Base-by-base conservation (phyloP, 2,329 filamentous ascomycete genomes). In the Colletotrichum chlorophyti region DNA sequence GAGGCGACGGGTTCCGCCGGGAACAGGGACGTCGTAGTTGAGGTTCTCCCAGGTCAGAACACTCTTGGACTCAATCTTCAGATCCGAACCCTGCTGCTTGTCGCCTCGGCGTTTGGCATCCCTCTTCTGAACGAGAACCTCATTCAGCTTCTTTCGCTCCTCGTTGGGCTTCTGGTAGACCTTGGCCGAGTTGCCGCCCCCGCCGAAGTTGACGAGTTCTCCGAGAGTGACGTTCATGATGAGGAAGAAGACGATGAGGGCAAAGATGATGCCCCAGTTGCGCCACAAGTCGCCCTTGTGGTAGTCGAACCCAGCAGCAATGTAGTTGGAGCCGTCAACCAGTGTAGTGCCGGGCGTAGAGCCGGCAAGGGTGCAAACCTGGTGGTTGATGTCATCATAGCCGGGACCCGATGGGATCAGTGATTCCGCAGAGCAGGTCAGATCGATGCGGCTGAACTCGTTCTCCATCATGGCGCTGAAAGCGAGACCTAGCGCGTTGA, bases 31-130 rank as follows among this genome's bases (percentile, higher is more conserved):
- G 58, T 88, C 85, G 70, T 97, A 97, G 68, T 88, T 91, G 60
- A 97, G 85, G 63, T 90, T 81, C 70, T 94, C 90, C 90, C 92
- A 97, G 0, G 93, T 96, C 59, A 96, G 80, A n/a, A 92, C 79
- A 31, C 87, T 85, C 65, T 82, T 81, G 0, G 85, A 88, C 3
- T 79, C 75, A 58, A 88, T 85, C 34, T 72, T 82, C 29, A 88
- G 73, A n/a, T 84, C 78, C 4, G 77, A 73, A 0, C 74, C 75
- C 8, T 77, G 70, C 14, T 79, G 76, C 10, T 82, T 73, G 2
- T 72, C 79, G 27, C 74, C 76, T 65, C 75, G 75, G 43, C 82
- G 79, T 34, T 83, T 82, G 47, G 79, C 78, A 4, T 86, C 80
- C 15, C 81, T 81, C 73, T 89, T 90, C 51, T 80, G 77, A 9